Base-by-base conservation (phyloP, 257 asterid species). In the Capsicum rhomboideum region DNA sequence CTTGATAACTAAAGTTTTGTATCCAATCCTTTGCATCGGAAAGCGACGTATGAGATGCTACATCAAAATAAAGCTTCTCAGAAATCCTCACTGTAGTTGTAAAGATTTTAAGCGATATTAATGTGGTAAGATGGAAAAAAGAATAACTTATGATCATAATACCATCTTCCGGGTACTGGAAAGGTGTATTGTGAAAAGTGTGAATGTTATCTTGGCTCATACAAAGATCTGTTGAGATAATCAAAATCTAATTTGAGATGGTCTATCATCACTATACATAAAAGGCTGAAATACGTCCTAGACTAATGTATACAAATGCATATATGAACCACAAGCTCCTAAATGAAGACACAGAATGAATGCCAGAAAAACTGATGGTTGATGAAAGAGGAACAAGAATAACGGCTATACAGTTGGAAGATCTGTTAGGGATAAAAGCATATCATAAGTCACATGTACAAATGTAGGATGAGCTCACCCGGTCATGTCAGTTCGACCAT, bases 401-500 rank as follows among this genome's bases (percentile, higher is more conserved):
- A 46, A 74, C 13, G 80, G 59, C 14, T 21, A 75, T 16, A 75
- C 59, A 46, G 23, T 49, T 49, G 23, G 40, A 75, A 75, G 44
- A 75, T 49, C 44, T 75, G 58, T 49, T 49, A 26, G 44, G 26
- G 42, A 26, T 42, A 75, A 21, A 49, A 13, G 10, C 37, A 23
- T 28, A 49, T 75, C 61, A 49, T 75, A 75, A 26, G 81, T 23
- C 42, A 49, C 61, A 49, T 49, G 81, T 23, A 75, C 10, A 50
- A 50, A 10, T 23, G 44, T 8, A 28, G 29, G 7, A 82, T 50
- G 67, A 87, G 84, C 92, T 89, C 87, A 95, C 99, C 99, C 99
- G 68, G 42, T 80, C 89, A 95, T 91, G 90, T 83, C 91, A n/a
- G 97, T 95, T 83, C 99, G 93, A 83, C 95, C 97, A 63, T 93